These are phyloP conservation scores for Boechera stricta DNA, from an alignment of 345 rosid genomes.

Conservation along the genomic window DNA sequence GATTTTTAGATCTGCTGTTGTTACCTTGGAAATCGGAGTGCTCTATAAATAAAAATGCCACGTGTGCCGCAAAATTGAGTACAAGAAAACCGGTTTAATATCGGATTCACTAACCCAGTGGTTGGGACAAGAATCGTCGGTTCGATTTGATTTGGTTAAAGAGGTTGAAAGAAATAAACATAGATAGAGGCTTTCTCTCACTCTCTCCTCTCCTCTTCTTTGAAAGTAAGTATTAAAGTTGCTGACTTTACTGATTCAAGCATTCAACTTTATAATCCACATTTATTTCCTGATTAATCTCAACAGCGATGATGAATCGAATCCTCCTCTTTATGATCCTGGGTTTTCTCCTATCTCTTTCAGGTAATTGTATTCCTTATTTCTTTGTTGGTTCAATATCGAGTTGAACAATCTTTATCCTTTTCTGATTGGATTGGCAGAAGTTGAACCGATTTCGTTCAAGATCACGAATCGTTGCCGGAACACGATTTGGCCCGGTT, in stretches of 20 bases:
- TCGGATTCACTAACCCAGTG: too few relatives aligned
- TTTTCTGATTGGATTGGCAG: slow-evolving; percentile 10
- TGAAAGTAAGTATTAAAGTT: slow-evolving; percentile 28
- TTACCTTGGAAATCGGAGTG: neutral
- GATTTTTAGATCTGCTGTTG: neutral
- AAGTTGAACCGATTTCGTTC: slow-evolving; percentile 60
- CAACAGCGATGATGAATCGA: slow-evolving; percentile 46
- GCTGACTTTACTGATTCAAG: slow-evolving; percentile 24
- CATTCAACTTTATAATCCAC: neutral
- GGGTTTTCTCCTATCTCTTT: slow-evolving; percentile 34
- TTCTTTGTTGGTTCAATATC: neutral
- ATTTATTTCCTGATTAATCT: too few relatives aligned
- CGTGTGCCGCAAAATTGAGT: too few relatives aligned
- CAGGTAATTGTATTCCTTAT: slow-evolving; percentile 45
- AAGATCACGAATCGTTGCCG: slow-evolving; percentile 79
- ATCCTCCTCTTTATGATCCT: slow-evolving; percentile 39
- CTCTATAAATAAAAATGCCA: neutral
- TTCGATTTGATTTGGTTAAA: too few relatives aligned
- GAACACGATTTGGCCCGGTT: slow-evolving; percentile 80
- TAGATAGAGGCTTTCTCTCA: too few relatives aligned
- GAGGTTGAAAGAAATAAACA: too few relatives aligned
- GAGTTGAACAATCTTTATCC: neutral
- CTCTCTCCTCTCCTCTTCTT: too few relatives aligned
- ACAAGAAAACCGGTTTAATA: too few relatives aligned
- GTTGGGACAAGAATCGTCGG: too few relatives aligned